A percentile compares a stretch with the other conserved stretches of the same genome.
These are phyloP conservation scores for Chytriomyces sp. DNA, from an alignment of 192 early-diverging fungal species.

Conservation along the genomic window DNA sequence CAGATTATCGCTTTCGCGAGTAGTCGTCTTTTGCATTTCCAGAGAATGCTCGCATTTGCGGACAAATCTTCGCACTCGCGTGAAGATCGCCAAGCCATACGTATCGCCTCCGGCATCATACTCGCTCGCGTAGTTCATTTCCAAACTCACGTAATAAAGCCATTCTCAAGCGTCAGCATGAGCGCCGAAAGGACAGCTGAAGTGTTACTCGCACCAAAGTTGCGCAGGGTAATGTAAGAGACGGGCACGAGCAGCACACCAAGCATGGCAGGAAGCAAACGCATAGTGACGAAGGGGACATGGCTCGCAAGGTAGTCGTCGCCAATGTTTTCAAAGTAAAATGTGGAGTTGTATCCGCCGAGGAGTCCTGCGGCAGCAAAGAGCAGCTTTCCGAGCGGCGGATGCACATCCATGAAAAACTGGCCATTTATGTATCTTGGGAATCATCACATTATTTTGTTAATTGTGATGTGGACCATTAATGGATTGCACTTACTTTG, in stretches of 20 bases:
- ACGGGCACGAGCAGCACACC: constrained; percentile 74
- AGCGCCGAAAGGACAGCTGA: constrained; percentile 44
- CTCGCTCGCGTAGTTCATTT: background rate
- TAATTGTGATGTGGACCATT: constrained; percentile 4
- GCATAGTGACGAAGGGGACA: constrained; percentile 88
- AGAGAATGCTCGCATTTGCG: no score
- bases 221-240: constrained; percentile 53
- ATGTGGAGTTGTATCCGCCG: constrained; percentile 53
- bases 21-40: no score
- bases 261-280: constrained; percentile 78
- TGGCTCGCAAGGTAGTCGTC: constrained; percentile 79
- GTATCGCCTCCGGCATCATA: no score
- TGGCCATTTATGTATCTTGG: no score
- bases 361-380: constrained; percentile 49
- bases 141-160: constrained; percentile 33
- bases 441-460: background rate
- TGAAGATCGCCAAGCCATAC: no score
- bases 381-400: constrained; percentile 52
- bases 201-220: constrained; percentile 47
- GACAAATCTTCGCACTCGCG: no score
- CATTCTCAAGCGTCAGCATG: constrained; percentile 65
- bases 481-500: constrained; percentile 54
- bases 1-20: no score
- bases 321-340: constrained; percentile 76
- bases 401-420: constrained; percentile 69